Conservation (phyloP, 495 filamentous ascomycete species). For the Trichocladium uniseriatum region DNA sequence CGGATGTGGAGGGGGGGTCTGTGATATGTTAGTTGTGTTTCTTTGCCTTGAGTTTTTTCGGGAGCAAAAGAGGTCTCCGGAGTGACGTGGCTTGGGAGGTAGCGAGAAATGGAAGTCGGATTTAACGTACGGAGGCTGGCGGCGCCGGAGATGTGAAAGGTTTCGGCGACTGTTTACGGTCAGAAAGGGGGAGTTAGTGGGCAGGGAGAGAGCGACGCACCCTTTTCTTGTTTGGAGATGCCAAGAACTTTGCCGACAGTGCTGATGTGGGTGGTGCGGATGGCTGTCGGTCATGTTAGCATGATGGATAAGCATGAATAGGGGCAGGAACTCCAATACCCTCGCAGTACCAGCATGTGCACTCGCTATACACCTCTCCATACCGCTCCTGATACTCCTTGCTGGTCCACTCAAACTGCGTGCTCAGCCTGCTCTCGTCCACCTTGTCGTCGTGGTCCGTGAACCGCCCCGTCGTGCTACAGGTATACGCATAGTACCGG, state of each 20-base stretch:
- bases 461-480: constrained; percentile 37
- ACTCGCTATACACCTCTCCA: constrained; percentile 64
- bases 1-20: constrained; percentile 34
- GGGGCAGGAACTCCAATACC: constrained; percentile 12
- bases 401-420: constrained; percentile 65
- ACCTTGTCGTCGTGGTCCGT: constrained; percentile 87
- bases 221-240: constrained; percentile 37
- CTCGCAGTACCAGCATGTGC: constrained; percentile 90
- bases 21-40: too few relatives aligned
- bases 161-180: too few relatives aligned
- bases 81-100: too few relatives aligned
- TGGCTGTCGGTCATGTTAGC: constrained; percentile 29
- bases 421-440: constrained; percentile 49
- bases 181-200: too few relatives aligned
- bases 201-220: constrained; percentile 15
- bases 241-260: constrained; percentile 31
- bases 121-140: constrained; percentile 42
- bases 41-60: too few relatives aligned
- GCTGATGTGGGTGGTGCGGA: constrained; percentile 53
- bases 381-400: constrained; percentile 56
- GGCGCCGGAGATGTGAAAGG: constrained; percentile 44
- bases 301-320: background rate
- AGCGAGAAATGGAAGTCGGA: background rate
- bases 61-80: too few relatives aligned
- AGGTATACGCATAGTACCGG: constrained; percentile 52